Evolutionary conservation across 2,329 filamentous ascomycete species (phyloP).

Genomic region (Cadophora gregata): DNA sequence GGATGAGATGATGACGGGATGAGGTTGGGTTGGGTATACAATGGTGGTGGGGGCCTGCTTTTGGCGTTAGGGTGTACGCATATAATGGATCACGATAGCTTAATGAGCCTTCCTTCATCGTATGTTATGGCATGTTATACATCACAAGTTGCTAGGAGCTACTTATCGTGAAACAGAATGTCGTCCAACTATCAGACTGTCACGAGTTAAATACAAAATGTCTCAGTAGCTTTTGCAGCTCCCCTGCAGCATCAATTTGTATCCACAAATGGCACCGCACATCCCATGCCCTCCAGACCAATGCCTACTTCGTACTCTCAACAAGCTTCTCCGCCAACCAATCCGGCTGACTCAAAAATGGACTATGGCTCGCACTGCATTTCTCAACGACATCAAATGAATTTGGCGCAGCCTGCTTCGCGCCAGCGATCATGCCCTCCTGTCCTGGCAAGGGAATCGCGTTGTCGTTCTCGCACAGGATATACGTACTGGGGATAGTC

Average conservation of each 20-base stretch:
- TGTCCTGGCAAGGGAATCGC: conserved; percentile 47
- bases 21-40: conserved; percentile 22
- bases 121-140: background rate
- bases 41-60: conserved; percentile 7
- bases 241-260: background rate
- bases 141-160: background rate
- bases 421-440: conserved; percentile 45
- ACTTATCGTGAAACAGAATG: background rate
- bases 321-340: conserved; percentile 31
- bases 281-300: background rate
- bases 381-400: conserved; percentile 36
- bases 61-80: conserved; percentile 26
- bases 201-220: background rate
- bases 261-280: background rate
- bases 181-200: background rate
- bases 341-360: conserved; percentile 37
- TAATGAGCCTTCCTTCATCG: conserved; percentile 24
- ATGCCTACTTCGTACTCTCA: conserved; percentile 22
- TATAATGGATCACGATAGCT: conserved; percentile 32
- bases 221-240: background rate
- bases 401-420: conserved; percentile 21
- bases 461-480: conserved; percentile 49
- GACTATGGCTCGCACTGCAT: conserved; percentile 33
- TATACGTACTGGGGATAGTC: conserved; percentile 48
- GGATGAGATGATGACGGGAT: conserved; percentile 21